Conservation (phyloP, 345 rosid species). For the Anacardium occidentale region DNA sequence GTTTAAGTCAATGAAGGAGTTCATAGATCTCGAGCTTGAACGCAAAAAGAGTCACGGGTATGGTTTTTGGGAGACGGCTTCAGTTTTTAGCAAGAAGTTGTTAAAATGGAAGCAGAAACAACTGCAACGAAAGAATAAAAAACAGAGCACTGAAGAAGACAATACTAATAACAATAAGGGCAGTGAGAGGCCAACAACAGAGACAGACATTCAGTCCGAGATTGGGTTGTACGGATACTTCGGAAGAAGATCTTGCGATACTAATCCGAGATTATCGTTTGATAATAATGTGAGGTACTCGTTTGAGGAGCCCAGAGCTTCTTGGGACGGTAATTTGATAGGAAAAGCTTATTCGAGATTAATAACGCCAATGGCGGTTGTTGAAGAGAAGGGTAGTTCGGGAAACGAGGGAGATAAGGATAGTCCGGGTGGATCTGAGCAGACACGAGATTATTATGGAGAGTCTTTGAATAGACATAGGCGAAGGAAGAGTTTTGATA, state of each 20-base stretch:
- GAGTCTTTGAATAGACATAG: slow-evolving; percentile 42
- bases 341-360: slow-evolving; percentile 53
- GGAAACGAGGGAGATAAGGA: slow-evolving; percentile 35
- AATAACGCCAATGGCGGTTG: slow-evolving; percentile 42
- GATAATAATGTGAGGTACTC: slow-evolving; percentile 47
- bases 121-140: slow-evolving; percentile 22
- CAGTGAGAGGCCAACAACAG: slow-evolving; percentile 22
- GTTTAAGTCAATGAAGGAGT: slow-evolving; percentile 58
- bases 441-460: slow-evolving; percentile 73
- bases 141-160: slow-evolving; percentile 11
- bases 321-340: slow-evolving; percentile 72
- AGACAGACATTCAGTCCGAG: slow-evolving; percentile 44
- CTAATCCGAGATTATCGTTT: slow-evolving; percentile 41
- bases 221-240: slow-evolving; percentile 38
- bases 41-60: slow-evolving; percentile 32
- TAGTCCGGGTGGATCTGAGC: slow-evolving; percentile 75
- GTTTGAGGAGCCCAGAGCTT: slow-evolving; percentile 75
- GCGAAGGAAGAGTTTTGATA: slow-evolving; percentile 71
- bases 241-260: slow-evolving; percentile 59
- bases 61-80: slow-evolving; percentile 49
- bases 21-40: slow-evolving; percentile 62
- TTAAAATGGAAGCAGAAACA: slow-evolving; percentile 44
- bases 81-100: slow-evolving; percentile 48
- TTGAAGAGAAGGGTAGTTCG: slow-evolving; percentile 47
- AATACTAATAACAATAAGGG: slow-evolving; percentile 7